A percentile compares a stretch with the other conserved stretches of the same genome.
These are phyloP conservation scores for Lyophyllum atratum DNA, from an alignment of 768 basidiomycete genomes.

Conservation along the genomic window DNA sequence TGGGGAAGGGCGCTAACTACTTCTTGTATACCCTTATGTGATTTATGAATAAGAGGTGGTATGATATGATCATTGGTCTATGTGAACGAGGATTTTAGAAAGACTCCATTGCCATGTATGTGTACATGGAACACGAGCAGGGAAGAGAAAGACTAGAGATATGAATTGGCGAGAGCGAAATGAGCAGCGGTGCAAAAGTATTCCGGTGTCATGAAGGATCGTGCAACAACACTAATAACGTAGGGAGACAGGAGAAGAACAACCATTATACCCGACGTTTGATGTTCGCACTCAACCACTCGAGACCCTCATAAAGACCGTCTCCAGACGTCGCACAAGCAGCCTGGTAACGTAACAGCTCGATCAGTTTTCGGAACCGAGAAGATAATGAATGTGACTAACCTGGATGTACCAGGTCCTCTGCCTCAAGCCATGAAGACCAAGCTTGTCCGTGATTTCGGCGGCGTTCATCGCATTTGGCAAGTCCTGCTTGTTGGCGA, in stretches of 20 bases:
- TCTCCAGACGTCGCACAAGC: conserved; percentile 99
- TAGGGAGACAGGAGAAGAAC: conserved; percentile 28
- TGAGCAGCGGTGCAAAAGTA: conserved; percentile 47
- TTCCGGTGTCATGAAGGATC: conserved; percentile 62
- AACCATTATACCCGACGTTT: conserved; percentile 73
- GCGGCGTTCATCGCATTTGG: conserved; percentile 99
- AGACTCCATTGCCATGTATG: conserved; percentile 27
- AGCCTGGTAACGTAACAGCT: conserved; percentile 53
- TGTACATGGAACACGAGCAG: conserved; percentile 32
- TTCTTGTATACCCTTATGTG: conserved; percentile 1
- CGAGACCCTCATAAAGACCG: conserved; percentile 97
- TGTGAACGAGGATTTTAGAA: conserved; percentile 27
- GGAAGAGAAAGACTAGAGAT: conserved; percentile 30
- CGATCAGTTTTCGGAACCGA: conserved; percentile 13
- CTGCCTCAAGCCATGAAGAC: conserved; percentile 95
- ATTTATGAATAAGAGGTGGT: conserved; percentile 10
- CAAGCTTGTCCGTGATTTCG: conserved; percentile 99
- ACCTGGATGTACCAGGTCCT: conserved; percentile 98
- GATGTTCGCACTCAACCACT: conserved; percentile 94
- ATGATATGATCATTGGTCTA: conserved; percentile 37
- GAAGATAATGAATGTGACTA: conserved; percentile 29
- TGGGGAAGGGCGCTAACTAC: conserved; percentile 57
- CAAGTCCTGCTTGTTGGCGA: conserved; percentile 99
- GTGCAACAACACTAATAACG: conserved; percentile 56
- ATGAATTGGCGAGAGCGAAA: conserved; percentile 38